Conservation (phyloP, 257 asterid species). For the Leonotis leonurus region DNA sequence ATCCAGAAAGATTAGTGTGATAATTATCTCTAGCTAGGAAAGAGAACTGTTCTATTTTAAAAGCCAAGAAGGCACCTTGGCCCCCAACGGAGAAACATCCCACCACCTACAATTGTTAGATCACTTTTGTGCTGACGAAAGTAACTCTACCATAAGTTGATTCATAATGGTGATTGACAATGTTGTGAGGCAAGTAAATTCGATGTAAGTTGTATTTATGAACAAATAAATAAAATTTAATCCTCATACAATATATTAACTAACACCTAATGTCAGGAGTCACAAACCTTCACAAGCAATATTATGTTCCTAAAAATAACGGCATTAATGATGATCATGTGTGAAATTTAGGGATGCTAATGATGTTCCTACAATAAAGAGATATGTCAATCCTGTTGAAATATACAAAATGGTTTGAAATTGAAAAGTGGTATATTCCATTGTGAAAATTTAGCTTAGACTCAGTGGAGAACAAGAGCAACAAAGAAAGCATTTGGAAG, state of each 20-base stretch:
- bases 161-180: neutral
- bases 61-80: neutral
- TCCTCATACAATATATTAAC: no score
- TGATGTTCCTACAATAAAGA: neutral
- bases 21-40: neutral
- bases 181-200: neutral
- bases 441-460: neutral
- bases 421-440: neutral
- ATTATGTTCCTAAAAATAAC: no score
- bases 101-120: neutral
- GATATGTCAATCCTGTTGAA: neutral
- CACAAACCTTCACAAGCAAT: no score
- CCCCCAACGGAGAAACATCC: neutral
- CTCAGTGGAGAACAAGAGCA: neutral
- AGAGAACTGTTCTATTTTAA: neutral
- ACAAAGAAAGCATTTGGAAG: neutral
- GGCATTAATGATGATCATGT: neutral
- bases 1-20: no score
- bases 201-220: neutral
- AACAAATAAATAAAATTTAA: neutral
- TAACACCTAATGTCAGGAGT: neutral
- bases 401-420: neutral
- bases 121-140: neutral
- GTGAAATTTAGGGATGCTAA: neutral
- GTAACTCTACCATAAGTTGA: neutral